A percentile compares a stretch with the other conserved stretches of the same genome.
Evolutionary conservation across 2,329 filamentous ascomycete genomes (phyloP).

Genomic region (Aspergillus fumigatiaffinis): DNA sequence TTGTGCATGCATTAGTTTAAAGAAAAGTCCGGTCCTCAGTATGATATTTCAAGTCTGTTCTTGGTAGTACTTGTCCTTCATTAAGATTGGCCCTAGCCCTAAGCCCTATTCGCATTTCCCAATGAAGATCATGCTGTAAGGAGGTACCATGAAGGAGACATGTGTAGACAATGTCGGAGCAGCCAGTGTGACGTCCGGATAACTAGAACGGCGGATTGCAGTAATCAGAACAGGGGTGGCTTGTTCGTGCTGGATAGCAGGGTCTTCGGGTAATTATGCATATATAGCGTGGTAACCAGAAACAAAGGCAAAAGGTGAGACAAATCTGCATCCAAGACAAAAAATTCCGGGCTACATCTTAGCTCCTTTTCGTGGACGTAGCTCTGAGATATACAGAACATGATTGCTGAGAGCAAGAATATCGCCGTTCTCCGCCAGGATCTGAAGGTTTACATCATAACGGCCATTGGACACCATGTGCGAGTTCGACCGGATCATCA

Average conservation of each 20-base stretch:
- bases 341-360: conserved; percentile 1
- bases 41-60: neutral
- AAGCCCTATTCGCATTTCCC: conserved; percentile 7
- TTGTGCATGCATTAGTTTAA: neutral
- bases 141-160: neutral
- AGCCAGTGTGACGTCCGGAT: no score
- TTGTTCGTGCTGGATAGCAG: neutral
- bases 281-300: neutral
- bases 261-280: neutral
- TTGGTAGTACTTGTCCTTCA: neutral
- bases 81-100: conserved; percentile 8
- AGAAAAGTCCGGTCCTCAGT: neutral
- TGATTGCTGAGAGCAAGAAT: conserved; percentile 20
- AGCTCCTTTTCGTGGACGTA: conserved; percentile 5
- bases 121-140: neutral
- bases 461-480: conserved; percentile 13
- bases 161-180: neutral
- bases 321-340: neutral
- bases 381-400: conserved; percentile 14
- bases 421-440: conserved; percentile 12
- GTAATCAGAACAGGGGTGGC: neutral
- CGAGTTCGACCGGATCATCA: conserved; percentile 19
- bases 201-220: neutral
- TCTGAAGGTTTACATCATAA: conserved; percentile 18
- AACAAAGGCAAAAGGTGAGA: neutral